phyloP scores from a whole-genome alignment of 305 asterid genomes.

The Fraxinus dipetala region DNA sequence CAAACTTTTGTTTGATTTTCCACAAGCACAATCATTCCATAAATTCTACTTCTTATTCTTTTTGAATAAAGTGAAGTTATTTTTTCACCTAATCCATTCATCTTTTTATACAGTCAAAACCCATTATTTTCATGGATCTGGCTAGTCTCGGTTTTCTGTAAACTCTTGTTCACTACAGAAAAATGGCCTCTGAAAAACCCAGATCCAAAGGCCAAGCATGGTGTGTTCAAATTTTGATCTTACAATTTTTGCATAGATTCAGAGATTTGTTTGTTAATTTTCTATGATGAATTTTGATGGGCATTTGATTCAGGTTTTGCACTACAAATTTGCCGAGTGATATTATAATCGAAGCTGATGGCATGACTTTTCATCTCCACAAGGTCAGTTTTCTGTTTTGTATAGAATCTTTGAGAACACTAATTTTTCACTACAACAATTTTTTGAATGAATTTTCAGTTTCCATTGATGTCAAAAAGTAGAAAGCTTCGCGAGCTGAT shows the following conservation, averaged over 20 bases:
- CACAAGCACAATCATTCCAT: slow-evolving; percentile 52
- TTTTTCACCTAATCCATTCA: background rate
- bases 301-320: slow-evolving; percentile 61
- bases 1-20: slow-evolving; percentile 35
- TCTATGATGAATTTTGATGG: background rate
- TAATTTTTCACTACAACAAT: background rate
- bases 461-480: slow-evolving; percentile 88
- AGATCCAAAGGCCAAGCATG: slow-evolving; percentile 87
- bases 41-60: background rate
- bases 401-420: slow-evolving; percentile 10
- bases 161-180: background rate
- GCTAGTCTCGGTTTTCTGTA: background rate
- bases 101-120: background rate
- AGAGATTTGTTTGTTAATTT: slow-evolving; percentile 21
- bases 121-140: slow-evolving; percentile 7
- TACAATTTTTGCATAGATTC: slow-evolving; percentile 42
- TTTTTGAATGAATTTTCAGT: slow-evolving; percentile 38
- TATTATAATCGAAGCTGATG: slow-evolving; percentile 68
- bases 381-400: slow-evolving; percentile 43
- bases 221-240: slow-evolving; percentile 34
- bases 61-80: background rate
- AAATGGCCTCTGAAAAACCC: slow-evolving; percentile 61
- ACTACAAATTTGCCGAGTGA: slow-evolving; percentile 92
- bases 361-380: slow-evolving; percentile 90
- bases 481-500: slow-evolving; percentile 78